These are phyloP conservation scores for Wickerhamia fluorescens DNA, from an alignment of 805 yeast species.

Conservation along the genomic window DNA sequence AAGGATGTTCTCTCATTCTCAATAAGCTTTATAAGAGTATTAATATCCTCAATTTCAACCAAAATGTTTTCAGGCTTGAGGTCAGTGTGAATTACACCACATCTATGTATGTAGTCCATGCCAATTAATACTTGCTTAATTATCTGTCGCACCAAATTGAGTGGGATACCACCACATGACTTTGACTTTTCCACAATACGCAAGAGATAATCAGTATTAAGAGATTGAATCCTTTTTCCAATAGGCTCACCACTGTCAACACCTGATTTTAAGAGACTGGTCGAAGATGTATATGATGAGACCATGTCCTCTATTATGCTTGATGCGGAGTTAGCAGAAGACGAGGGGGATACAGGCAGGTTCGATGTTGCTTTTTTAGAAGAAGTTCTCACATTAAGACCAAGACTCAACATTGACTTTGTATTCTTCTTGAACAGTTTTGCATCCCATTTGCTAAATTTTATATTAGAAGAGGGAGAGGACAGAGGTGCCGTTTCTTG, in stretches of 20 bases:
- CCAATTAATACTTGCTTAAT: conserved; percentile 49
- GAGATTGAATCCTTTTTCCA: conserved; percentile 6
- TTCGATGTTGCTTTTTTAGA: background rate
- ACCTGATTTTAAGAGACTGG: background rate
- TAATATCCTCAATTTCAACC: conserved; percentile 48
- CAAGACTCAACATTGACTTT: conserved; percentile 16
- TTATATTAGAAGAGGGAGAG: conserved; percentile 3
- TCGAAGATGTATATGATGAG: background rate
- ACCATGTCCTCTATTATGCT: conserved; percentile 1
- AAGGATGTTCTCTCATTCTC: conserved; percentile 20
- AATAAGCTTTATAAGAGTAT: conserved; percentile 39
- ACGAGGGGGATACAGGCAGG: background rate
- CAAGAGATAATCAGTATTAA: conserved; percentile 16
- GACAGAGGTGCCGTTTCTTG: background rate
- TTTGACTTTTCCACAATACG: conserved; percentile 30
- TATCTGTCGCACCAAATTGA: conserved; percentile 47
- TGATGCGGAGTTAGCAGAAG: background rate
- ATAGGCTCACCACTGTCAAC: conserved; percentile 2
- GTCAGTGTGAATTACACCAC: conserved; percentile 53
- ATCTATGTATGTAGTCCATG: conserved; percentile 52
- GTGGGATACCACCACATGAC: conserved; percentile 47
- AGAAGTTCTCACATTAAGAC: conserved; percentile 5
- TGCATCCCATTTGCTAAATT: conserved; percentile 15
- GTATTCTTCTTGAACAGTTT: conserved; percentile 11
- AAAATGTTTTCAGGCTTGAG: conserved; percentile 38